Base-by-base conservation (phyloP, 2,329 filamentous ascomycete genomes). In the Tympanopsis confertula region DNA sequence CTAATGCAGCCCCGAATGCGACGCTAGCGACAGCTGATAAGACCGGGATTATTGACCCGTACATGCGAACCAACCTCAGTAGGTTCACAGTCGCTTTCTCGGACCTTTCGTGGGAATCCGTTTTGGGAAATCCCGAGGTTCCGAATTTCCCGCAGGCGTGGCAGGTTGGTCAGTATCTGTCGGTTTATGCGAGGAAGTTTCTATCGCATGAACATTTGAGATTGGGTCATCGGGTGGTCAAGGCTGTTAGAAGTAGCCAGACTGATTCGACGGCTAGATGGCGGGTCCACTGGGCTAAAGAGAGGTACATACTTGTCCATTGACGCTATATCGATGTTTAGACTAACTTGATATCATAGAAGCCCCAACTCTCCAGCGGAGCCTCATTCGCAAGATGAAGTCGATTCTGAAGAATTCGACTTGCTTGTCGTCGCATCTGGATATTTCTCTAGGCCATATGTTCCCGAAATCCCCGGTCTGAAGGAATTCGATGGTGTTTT, bases 81-180 rank as follows among this genome's bases (percentile, higher is more conserved):
- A 57, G 63, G 5, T 72, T 67, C 47, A 68, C 67, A 0, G 69
- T 73, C 4, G 12, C 30, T 7, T 33, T 33, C 15, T 33, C 30
- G 12, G 69, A 73, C 49, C 50, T 72, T 5, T 54, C 63, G 2
- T 73, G 68, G 69, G 53, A 59, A 19, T 58, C 57, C 4, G 60
- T 66, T 1, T 45, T 63, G 38, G 22, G 35, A 17, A 41, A 37
- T 5, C 39, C 39, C 7, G 47, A 50, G 12, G 40, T 55, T 14
- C 64, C 68, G 1, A 58, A 66, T 49, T 73, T 73, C 39, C 69
- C 69, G 3, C 64, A 57, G 35, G 69, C 69, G 5, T 65, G 63
- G 57, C 62, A 70, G 43, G 68, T 70, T 13, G 65, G 66, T 2
- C 50, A 50, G 17, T 74, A 74, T 46, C 49, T 74, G 18, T 52